phyloP scores from a whole-genome alignment of 345 rosid genomes.

The Pelargonium nanum region DNA sequence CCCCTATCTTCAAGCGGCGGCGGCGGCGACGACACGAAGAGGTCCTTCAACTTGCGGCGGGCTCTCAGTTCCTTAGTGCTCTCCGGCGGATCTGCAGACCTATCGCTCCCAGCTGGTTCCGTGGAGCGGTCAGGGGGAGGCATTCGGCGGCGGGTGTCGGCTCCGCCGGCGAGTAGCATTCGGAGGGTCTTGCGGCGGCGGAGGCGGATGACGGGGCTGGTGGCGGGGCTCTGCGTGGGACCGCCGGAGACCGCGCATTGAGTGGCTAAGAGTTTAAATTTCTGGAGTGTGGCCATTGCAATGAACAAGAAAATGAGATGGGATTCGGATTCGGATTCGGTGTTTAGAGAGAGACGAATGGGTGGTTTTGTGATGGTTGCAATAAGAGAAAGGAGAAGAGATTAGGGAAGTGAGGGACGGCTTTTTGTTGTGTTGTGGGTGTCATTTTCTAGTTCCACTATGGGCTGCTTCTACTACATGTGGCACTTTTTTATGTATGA shows the following conservation, averaged over 20 bases:
- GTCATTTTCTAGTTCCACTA: too few relatives aligned
- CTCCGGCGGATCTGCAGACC: conserved; percentile 17
- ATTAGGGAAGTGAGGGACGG: too few relatives aligned
- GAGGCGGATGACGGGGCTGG: conserved; percentile 75
- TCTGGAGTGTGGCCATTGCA: conserved; percentile 61
- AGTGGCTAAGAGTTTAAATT: conserved; percentile 73
- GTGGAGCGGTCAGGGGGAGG: conserved; percentile 12
- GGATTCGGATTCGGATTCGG: too few relatives aligned
- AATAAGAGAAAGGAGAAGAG: too few relatives aligned
- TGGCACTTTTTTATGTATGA: too few relatives aligned
- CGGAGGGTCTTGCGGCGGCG: conserved; percentile 90
- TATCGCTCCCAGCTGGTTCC: conserved; percentile 13
- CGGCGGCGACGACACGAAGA: conserved; percentile 53
- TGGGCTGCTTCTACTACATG: too few relatives aligned
- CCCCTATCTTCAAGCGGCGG: conserved; percentile 50
- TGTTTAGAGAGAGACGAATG: too few relatives aligned
- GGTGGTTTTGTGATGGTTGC: too few relatives aligned
- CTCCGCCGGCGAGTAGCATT: conserved; percentile 51
- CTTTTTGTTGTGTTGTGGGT: too few relatives aligned
- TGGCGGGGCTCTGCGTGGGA: conserved; percentile 63
- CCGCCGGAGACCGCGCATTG: conserved; percentile 60
- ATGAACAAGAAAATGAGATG: too few relatives aligned
- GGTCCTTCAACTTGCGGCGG: conserved; percentile 58
- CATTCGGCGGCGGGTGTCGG: conserved; percentile 35
- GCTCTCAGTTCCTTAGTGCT: conserved; percentile 21